Base-by-base conservation (phyloP, 345 rosid species). In the Barbarea vulgaris region DNA sequence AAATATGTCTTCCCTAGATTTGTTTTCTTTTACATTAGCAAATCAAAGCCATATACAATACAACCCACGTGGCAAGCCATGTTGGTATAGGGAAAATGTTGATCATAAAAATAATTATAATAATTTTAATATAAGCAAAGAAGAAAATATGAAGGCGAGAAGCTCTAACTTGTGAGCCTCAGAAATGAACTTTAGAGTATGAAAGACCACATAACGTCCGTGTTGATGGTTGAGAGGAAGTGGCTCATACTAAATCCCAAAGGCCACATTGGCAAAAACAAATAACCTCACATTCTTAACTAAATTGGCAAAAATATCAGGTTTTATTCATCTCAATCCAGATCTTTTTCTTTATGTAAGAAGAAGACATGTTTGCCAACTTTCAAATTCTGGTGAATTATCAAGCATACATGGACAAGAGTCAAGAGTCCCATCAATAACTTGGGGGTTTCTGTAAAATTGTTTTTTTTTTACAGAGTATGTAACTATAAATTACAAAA, bases 121-220 rank as follows among this genome's bases (percentile, higher is more conserved):
- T 1, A 17, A 39, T 33, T 30, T 52, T 41, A 30, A 39, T 28
- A 11, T 17, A 41, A 41, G 28, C 9, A 34, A 67, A 9, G 2
- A 52, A 7, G 5, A 59, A 72, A 19, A 48, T 3, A 56, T 65
- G 72, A 74, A 74, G 78, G 50, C 6, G 59, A 17, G 72, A 65
- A 65, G 50, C 51, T 66, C 66, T 17, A 46, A 33, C 39, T 57
- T 57, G 73, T 75, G 73, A 75, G 74, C 79, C 73, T 75, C 74
- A 31, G 13, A 51, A 27, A 75, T 13, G 19, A 13, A 18, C 61
- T 75, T 67, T 48, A 10, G 25, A 51, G 53, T 51, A 11, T 59
- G 31, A 66, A 68, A 61, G 22, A 69, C 80, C 80, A 76, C 42
- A 76, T 8, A 76, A 76, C 48, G 41, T 51, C 22, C 61, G 80